A percentile compares a stretch with the other conserved stretches of the same genome.
Evolutionary conservation across 352 stramenopile species (phyloP).

Genomic region (Globisporangium mamillatum): DNA sequence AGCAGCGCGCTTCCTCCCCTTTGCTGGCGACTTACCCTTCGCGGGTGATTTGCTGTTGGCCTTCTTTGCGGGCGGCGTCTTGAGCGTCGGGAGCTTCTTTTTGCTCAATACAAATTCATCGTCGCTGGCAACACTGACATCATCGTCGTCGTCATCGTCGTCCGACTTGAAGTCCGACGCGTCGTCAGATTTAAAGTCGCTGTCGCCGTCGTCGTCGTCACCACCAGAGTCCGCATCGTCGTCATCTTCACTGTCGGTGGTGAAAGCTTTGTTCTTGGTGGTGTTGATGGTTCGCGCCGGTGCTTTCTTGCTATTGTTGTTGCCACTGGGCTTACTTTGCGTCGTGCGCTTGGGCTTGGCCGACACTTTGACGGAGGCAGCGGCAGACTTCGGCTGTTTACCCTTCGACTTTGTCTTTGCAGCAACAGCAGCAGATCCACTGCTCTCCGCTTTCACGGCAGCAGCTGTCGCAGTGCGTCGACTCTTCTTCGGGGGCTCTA

Average conservation of each 20-base stretch:
- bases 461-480: neutral
- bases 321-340: conserved; percentile 14
- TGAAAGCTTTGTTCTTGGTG: neutral
- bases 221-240: conserved; percentile 22
- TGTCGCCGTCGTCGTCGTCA: conserved; percentile 45
- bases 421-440: neutral
- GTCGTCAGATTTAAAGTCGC: conserved; percentile 31
- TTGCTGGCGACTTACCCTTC: conserved; percentile 5
- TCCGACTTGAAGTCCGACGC: conserved; percentile 12
- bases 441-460: neutral
- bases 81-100: conserved; percentile 23
- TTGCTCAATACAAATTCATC: conserved; percentile 26
- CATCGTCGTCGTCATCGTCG: conserved; percentile 21
- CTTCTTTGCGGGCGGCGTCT: conserved; percentile 5
- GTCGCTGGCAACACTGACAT: conserved; percentile 22
- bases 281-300: neutral
- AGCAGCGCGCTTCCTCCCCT: neutral
- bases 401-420: neutral
- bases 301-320: neutral
- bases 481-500: conserved; percentile 12
- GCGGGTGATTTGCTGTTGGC: conserved; percentile 18
- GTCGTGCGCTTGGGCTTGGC: conserved; percentile 11
- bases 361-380: conserved; percentile 3
- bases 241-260: conserved; percentile 17
- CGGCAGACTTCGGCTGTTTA: neutral